Percentiles rank a stretch among this genome's conserved stretches.
Evolutionary conservation across 208 protist species (phyloP).

Genomic region (Leishmania guyanensis): DNA sequence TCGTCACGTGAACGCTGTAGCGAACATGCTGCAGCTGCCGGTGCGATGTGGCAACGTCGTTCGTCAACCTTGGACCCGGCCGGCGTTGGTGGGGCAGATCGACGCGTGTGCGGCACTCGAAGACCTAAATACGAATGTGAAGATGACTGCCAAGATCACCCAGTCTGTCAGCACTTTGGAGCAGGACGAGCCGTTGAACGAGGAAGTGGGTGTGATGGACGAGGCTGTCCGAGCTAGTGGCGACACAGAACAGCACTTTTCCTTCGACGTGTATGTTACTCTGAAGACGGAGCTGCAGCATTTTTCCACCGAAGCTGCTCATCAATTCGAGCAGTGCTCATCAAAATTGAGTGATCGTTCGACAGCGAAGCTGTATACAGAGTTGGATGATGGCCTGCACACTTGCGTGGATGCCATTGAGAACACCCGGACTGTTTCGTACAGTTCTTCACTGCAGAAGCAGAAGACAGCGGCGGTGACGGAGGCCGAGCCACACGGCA

Average conservation of each 20-base stretch:
- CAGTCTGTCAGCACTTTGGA: not conserved
- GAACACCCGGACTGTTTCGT: not conserved
- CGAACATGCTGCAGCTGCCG: conserved; percentile 15
- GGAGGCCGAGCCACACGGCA: not conserved
- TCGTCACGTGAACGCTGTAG: conserved; percentile 3
- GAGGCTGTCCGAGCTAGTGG: not conserved
- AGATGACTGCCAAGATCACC: not conserved
- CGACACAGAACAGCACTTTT: not conserved
- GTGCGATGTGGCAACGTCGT: not conserved
- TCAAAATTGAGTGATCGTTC: not conserved
- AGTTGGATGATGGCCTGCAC: not conserved
- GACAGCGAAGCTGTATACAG: not conserved
- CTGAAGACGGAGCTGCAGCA: not conserved
- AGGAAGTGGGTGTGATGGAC: not conserved
- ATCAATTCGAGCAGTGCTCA: not conserved
- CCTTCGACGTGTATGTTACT: not conserved
- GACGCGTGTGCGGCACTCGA: not conserved
- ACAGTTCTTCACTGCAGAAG: too few species aligned
- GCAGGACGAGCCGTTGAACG: not conserved
- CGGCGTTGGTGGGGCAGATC: not conserved
- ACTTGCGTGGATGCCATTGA: not conserved
- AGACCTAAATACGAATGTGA: not conserved
- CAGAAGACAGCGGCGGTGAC: not conserved
- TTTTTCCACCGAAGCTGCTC: not conserved
- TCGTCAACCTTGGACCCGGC: not conserved